These are phyloP conservation scores for Bryopsis sp. DNA, from an alignment of 139 green algal species.

Conservation along the genomic window DNA sequence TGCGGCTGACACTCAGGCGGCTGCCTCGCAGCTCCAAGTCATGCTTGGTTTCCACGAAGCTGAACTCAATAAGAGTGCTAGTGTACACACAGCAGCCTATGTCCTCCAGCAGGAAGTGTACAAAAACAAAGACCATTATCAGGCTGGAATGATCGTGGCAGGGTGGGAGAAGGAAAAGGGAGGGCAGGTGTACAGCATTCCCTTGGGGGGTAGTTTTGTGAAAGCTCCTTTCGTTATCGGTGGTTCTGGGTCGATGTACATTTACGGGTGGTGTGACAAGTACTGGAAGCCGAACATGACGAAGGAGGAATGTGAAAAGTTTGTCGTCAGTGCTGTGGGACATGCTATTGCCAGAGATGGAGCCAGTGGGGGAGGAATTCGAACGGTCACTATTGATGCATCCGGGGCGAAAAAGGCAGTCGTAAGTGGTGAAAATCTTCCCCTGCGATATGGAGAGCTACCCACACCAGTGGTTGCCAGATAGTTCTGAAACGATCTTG, in stretches of 20 bases:
- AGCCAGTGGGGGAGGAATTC: conserved; percentile 69
- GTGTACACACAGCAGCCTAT: conserved; percentile 69
- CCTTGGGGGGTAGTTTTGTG: conserved; percentile 53
- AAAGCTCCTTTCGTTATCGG: conserved; percentile 59
- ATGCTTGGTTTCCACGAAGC: not conserved
- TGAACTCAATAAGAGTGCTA: conserved; percentile 26
- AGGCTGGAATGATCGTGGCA: conserved; percentile 23
- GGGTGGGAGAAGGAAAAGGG: conserved; percentile 54
- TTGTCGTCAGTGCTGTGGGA: conserved; percentile 60
- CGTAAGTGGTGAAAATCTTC: too few relatives aligned
- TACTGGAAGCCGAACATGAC: conserved; percentile 67
- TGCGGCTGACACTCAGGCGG: not conserved
- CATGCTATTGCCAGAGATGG: conserved; percentile 80
- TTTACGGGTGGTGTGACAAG: conserved; percentile 68
- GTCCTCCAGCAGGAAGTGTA: conserved; percentile 71
- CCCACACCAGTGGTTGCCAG: too few relatives aligned
- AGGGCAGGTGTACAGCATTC: conserved; percentile 65
- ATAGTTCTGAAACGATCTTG: too few relatives aligned
- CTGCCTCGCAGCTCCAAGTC: not conserved
- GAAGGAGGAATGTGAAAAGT: conserved; percentile 58
- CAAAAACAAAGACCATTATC: conserved; percentile 72
- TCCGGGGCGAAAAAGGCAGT: conserved; percentile 43
- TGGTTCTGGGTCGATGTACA: conserved; percentile 82
- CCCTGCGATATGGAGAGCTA: too few relatives aligned
- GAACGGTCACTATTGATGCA: conserved; percentile 61